phyloP scores from a whole-genome alignment of 495 filamentous ascomycete genomes.

The Neurospora sp. region DNA sequence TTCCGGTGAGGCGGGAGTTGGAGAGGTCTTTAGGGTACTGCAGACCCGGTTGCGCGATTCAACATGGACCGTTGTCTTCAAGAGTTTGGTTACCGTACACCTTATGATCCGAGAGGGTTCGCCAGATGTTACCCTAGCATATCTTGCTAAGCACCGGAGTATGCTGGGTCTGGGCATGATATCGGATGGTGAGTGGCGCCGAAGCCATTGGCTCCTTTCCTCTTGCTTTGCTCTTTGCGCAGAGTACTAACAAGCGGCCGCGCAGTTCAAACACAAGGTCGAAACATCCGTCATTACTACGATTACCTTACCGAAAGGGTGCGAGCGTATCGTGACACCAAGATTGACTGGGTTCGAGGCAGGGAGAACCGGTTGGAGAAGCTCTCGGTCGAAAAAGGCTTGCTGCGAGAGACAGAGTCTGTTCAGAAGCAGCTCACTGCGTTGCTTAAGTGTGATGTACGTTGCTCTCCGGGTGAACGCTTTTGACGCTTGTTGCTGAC shows the following conservation, averaged over 20 bases:
- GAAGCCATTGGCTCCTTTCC: background rate
- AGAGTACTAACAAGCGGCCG: conserved; percentile 3
- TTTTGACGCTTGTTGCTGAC: background rate
- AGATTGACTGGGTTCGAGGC: conserved; percentile 79
- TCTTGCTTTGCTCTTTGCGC: background rate
- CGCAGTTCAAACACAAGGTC: conserved; percentile 85
- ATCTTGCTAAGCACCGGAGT: conserved; percentile 72
- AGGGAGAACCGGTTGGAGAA: conserved; percentile 77
- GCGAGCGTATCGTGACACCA: conserved; percentile 69
- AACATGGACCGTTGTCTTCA: conserved; percentile 96
- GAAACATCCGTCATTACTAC: conserved; percentile 87
- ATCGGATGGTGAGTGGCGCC: conserved; percentile 66
- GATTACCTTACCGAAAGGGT: conserved; percentile 78
- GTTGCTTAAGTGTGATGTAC: conserved; percentile 81
- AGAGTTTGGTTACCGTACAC: conserved; percentile 88
- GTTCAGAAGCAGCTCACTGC: conserved; percentile 84
- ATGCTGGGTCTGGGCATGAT: conserved; percentile 82
- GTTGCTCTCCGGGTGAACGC: conserved; percentile 10
- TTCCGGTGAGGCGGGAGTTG: conserved; percentile 88
- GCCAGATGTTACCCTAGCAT: conserved; percentile 75
- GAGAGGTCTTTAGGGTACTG: conserved; percentile 87
- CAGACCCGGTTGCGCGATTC: conserved; percentile 84
- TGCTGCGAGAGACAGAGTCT: conserved; percentile 83
- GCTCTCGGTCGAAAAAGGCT: conserved; percentile 82
- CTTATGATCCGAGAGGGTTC: conserved; percentile 96